These are phyloP conservation scores for Irineochytrium annulatum DNA, from an alignment of 192 early-diverging fungal genomes.

Conservation along the genomic window DNA sequence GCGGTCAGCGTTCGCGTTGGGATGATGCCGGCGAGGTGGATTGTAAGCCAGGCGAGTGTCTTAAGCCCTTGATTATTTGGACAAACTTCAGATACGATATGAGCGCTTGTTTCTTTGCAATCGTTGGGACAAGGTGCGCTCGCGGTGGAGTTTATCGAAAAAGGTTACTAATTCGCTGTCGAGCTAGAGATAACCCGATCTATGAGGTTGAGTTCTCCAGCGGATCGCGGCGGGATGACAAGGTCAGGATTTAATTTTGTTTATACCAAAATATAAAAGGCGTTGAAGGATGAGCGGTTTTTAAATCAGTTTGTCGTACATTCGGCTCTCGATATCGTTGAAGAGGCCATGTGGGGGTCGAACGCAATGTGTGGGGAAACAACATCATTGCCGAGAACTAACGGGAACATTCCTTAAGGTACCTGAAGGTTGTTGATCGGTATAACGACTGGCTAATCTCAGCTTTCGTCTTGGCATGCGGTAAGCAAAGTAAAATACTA, in stretches of 20 bases:
- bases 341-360: conserved; percentile 88
- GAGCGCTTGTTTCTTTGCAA: conserved; percentile 75
- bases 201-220: conserved; percentile 88
- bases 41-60: neutral
- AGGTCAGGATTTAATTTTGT: conserved; percentile 8
- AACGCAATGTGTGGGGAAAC: conserved; percentile 76
- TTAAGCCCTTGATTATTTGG: neutral
- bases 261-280: conserved; percentile 1
- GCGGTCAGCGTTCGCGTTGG: conserved; percentile 18
- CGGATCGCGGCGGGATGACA: conserved; percentile 5
- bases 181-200: conserved; percentile 78
- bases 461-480: conserved; percentile 86
- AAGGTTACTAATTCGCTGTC: neutral
- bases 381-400: too few relatives aligned
- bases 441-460: conserved; percentile 94
- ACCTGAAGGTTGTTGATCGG: conserved; percentile 88
- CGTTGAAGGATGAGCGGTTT: conserved; percentile 70
- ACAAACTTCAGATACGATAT: neutral
- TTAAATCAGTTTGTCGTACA: conserved; percentile 97
- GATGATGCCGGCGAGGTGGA: conserved; percentile 20
- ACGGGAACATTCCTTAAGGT: conserved; percentile 48
- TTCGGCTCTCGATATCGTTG: conserved; percentile 93
- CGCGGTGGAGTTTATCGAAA: neutral
- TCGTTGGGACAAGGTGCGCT: conserved; percentile 72
- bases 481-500: conserved; percentile 31